Percentiles rank a stretch among this genome's conserved stretches.
Evolutionary conservation across 2,329 filamentous ascomycete species (phyloP).

Genomic region (Aureobasidium sp.): DNA sequence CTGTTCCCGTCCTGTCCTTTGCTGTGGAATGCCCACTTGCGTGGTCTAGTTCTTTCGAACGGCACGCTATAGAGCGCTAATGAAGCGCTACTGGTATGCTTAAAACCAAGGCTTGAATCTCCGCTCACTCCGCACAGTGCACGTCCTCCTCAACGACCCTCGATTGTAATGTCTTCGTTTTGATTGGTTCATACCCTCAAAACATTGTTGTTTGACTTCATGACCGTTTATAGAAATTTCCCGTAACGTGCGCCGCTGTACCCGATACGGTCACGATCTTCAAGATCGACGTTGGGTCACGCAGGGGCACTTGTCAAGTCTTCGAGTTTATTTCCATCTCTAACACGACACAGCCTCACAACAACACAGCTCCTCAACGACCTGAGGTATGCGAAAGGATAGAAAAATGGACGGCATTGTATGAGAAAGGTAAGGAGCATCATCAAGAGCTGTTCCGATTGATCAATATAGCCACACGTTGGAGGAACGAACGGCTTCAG

Average conservation of each 20-base stretch:
- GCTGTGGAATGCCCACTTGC: not conserved
- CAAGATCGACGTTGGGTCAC: constrained; percentile 4
- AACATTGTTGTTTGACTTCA: not conserved
- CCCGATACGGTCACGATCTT: not conserved
- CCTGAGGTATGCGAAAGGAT: not conserved
- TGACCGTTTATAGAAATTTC: constrained; percentile 5
- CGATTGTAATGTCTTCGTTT: not conserved
- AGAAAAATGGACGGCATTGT: not conserved
- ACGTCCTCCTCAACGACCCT: not conserved
- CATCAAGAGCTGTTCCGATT: not conserved
- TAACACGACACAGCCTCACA: not conserved
- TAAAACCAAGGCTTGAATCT: constrained; percentile 5
- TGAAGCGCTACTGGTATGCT: constrained; percentile 6
- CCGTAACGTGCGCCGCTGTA: not conserved
- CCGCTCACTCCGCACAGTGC: not conserved
- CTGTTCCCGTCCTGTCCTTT: not conserved
- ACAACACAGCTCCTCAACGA: not conserved
- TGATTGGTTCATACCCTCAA: not conserved
- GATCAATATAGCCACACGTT: not conserved
- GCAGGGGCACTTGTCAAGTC: constrained; percentile 6
- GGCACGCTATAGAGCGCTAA: constrained; percentile 1
- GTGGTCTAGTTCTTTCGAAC: not conserved
- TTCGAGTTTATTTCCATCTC: not conserved
- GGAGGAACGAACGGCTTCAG: constrained; percentile 7
- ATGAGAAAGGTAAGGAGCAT: not conserved